Percentiles rank a stretch among this genome's conserved stretches.
phyloP scores from a whole-genome alignment of 768 basidiomycete genomes.

The Auricularia cornea region DNA sequence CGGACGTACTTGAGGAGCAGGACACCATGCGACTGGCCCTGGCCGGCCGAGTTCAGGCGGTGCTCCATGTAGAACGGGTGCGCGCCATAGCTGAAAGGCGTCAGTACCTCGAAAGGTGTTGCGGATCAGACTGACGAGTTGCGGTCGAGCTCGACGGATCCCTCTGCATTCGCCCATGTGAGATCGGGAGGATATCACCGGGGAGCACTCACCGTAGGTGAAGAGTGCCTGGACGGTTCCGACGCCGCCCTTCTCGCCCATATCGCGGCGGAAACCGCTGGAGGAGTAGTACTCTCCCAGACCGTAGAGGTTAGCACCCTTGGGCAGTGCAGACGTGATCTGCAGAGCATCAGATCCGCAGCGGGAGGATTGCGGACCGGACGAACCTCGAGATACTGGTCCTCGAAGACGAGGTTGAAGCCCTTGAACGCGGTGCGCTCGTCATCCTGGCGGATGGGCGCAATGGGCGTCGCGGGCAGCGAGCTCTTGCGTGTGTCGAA shows the following conservation, averaged over 20 bases:
- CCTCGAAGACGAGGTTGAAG: slow-evolving; percentile 21
- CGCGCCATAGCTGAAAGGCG: slow-evolving; percentile 5
- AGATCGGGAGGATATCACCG: slow-evolving; percentile 35
- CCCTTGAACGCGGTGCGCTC: slow-evolving; percentile 8
- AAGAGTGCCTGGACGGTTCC: too few species aligned
- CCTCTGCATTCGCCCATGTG: slow-evolving; percentile 53
- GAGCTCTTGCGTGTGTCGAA: slow-evolving; percentile 64
- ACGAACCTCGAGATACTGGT: slow-evolving; percentile 21
- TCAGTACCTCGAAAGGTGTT: too few species aligned
- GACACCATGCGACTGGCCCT: slow-evolving; percentile 22
- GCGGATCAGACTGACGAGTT: not conserved
- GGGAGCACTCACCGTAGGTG: too few species aligned
- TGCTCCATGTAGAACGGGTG: slow-evolving; percentile 12
- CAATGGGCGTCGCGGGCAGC: slow-evolving; percentile 50
- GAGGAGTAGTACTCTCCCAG: slow-evolving; percentile 16
- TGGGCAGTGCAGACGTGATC: slow-evolving; percentile 13
- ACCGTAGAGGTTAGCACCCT: slow-evolving; percentile 23
- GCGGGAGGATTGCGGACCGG: not conserved
- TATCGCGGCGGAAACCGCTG: not conserved
- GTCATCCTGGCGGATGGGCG: slow-evolving; percentile 30
- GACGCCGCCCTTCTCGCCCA: not conserved
- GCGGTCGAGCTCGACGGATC: not conserved
- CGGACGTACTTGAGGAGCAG: slow-evolving; percentile 21
- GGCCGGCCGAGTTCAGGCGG: not conserved
- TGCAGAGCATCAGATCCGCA: not conserved